Evolutionary conservation across 2,329 filamentous ascomycete genomes (phyloP).

Genomic region (Simplicillium aogashimaense): DNA sequence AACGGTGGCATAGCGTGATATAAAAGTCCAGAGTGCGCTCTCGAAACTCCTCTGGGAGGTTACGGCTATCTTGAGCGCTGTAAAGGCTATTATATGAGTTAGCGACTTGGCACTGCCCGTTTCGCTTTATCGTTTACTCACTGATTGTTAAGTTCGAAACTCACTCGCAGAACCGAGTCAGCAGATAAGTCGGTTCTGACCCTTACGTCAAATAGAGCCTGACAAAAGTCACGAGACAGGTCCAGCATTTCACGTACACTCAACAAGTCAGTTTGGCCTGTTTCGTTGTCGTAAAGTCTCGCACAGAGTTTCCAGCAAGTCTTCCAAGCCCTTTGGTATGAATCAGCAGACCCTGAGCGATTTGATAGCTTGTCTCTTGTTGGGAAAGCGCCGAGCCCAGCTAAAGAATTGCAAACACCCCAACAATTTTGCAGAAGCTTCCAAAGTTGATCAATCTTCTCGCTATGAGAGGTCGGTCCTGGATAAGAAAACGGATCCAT

Average conservation of each 20-base stretch:
- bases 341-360: slow-evolving; percentile 29
- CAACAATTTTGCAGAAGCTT: slow-evolving; percentile 45
- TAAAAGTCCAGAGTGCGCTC: slow-evolving; percentile 92
- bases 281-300: slow-evolving; percentile 71
- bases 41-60: slow-evolving; percentile 74
- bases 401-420: slow-evolving; percentile 60
- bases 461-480: too few relatives aligned
- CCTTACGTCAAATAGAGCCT: slow-evolving; percentile 79
- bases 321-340: slow-evolving; percentile 84
- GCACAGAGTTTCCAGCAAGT: slow-evolving; percentile 91
- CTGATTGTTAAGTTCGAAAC: slow-evolving; percentile 93
- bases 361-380: too few relatives aligned
- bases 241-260: slow-evolving; percentile 70
- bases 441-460: too few relatives aligned
- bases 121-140: slow-evolving; percentile 20
- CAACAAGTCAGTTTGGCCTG: slow-evolving; percentile 56
- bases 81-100: slow-evolving; percentile 49
- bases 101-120: too few relatives aligned
- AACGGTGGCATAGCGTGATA: slow-evolving; percentile 79
- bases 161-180: slow-evolving; percentile 83
- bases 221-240: slow-evolving; percentile 84
- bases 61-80: slow-evolving; percentile 74
- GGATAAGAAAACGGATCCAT: too few relatives aligned
- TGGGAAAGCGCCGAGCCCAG: too few relatives aligned
- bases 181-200: slow-evolving; percentile 66